Conservation (phyloP, 331 rosid genomes). For the Malus hybrid region DNA sequence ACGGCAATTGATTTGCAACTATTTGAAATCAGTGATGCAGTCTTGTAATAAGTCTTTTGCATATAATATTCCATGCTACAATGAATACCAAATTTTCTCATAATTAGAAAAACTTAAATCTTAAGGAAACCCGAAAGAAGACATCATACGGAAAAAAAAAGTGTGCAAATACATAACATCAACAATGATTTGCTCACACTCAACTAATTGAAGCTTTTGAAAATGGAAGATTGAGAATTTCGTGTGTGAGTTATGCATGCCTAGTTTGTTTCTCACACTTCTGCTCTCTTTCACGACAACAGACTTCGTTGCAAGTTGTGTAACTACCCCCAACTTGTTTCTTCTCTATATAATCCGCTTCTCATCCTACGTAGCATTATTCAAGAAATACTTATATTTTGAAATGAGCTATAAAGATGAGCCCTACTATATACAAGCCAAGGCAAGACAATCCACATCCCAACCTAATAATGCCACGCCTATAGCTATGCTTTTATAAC, state of each 20-base stretch:
- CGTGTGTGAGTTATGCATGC: neutral
- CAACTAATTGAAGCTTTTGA: neutral
- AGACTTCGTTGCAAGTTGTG: neutral
- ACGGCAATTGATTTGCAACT: constrained; percentile 96
- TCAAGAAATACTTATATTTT: too few relatives aligned
- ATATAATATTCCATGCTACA: constrained; percentile 95
- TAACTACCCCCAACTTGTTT: neutral
- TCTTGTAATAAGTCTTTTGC: constrained; percentile 88
- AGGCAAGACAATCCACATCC: neutral
- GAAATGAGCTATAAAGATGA: neutral
- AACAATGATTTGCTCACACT: neutral
- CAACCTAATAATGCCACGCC: neutral
- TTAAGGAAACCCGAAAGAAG: neutral
- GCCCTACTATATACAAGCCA: neutral
- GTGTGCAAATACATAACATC: neutral
- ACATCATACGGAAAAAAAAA: neutral
- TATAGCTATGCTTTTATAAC: neutral
- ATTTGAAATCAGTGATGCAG: constrained; percentile 87
- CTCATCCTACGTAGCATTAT: neutral
- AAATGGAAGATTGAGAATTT: neutral
- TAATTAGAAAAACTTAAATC: neutral
- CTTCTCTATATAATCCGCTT: neutral
- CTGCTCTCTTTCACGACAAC: neutral
- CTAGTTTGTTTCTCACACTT: neutral
- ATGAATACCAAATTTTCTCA: neutral